These are phyloP conservation scores for Puccinellia tenuiflora DNA, from an alignment of 176 grass and related monocot species.

Conservation along the genomic window DNA sequence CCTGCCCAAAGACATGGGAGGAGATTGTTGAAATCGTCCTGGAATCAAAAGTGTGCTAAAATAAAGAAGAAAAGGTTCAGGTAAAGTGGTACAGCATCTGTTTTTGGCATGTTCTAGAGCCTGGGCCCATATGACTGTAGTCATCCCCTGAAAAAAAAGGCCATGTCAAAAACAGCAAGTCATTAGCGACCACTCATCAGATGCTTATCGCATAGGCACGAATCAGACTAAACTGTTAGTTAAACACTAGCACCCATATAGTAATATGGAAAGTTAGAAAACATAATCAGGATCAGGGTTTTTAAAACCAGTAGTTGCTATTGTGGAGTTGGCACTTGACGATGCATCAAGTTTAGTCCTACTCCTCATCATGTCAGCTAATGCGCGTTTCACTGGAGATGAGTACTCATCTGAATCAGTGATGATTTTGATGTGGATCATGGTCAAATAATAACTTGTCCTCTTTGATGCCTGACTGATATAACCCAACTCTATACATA, in stretches of 20 bases:
- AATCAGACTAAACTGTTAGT: constrained; percentile 10
- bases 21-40: background rate
- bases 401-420: background rate
- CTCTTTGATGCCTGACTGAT: background rate
- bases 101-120: constrained; percentile 31
- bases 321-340: constrained; percentile 43
- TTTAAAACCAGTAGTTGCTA: constrained; percentile 17
- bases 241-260: constrained; percentile 28
- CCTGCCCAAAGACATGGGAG: background rate
- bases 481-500: background rate
- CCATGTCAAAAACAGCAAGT: constrained; percentile 31
- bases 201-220: constrained; percentile 18
- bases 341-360: constrained; percentile 12
- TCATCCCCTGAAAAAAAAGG: constrained; percentile 30
- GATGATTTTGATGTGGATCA: background rate
- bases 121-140: background rate
- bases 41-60: background rate
- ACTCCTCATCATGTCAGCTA: constrained; percentile 31
- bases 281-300: constrained; percentile 16
- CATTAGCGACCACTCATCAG: constrained; percentile 24
- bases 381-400: constrained; percentile 21
- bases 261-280: constrained; percentile 9
- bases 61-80: background rate
- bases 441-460: background rate
- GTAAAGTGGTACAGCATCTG: constrained; percentile 12